phyloP scores from a whole-genome alignment of 1,139 yeast genomes.

The Yamadazyma buinensis region DNA sequence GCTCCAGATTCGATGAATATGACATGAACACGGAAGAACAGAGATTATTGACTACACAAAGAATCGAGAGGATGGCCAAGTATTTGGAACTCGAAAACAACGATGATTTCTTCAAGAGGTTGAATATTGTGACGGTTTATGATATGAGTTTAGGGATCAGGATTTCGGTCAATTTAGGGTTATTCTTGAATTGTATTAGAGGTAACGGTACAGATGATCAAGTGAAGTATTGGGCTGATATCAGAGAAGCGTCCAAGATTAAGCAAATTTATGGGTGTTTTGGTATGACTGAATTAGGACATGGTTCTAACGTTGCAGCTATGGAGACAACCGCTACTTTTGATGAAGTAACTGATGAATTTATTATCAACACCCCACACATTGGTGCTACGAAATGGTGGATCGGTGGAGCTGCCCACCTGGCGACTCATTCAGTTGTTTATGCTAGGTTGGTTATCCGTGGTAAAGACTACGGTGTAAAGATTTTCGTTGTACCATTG shows the following conservation, averaged over 20 bases:
- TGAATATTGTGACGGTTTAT: slow-evolving; percentile 54
- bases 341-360: slow-evolving; percentile 38
- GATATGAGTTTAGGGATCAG: slow-evolving; percentile 58
- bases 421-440: slow-evolving; percentile 42
- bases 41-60: slow-evolving; percentile 33
- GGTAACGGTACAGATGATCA: slow-evolving; percentile 65
- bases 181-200: slow-evolving; percentile 63
- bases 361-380: slow-evolving; percentile 45
- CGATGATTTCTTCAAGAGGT: slow-evolving; percentile 35
- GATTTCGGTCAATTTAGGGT: slow-evolving; percentile 63
- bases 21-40: slow-evolving; percentile 35
- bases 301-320: slow-evolving; percentile 46
- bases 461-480: slow-evolving; percentile 47
- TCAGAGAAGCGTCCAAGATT: slow-evolving; percentile 32
- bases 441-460: slow-evolving; percentile 43
- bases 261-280: slow-evolving; percentile 45
- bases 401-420: slow-evolving; percentile 52
- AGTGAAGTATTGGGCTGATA: slow-evolving; percentile 37
- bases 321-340: slow-evolving; percentile 47
- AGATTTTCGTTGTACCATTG: slow-evolving; percentile 47
- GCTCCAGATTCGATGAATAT: slow-evolving; percentile 31
- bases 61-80: slow-evolving; percentile 35
- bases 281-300: slow-evolving; percentile 50
- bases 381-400: slow-evolving; percentile 52
- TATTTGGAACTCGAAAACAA: slow-evolving; percentile 36